Percentiles rank a stretch among this genome's conserved stretches.
Conservation (phyloP, 2,329 filamentous ascomycete species). For the Aureobasidium mangrovei region DNA sequence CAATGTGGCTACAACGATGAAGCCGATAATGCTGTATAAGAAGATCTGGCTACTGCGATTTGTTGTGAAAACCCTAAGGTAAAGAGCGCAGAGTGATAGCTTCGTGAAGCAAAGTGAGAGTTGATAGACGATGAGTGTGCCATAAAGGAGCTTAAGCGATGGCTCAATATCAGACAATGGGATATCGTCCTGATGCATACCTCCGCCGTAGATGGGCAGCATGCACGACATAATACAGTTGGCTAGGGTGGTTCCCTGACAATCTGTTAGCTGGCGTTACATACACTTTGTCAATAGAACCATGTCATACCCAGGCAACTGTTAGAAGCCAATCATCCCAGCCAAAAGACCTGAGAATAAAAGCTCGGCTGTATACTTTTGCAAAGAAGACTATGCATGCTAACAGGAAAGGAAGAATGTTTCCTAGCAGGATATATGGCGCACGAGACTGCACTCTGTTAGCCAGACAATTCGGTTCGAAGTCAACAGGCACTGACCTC, state of each 20-base stretch:
- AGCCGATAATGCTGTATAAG: background rate
- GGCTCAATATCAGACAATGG: background rate
- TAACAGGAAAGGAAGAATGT: slow-evolving; percentile 6
- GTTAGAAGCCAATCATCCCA: slow-evolving; percentile 9
- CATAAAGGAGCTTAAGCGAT: background rate
- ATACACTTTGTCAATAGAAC: background rate
- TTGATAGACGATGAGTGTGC: slow-evolving; percentile 7
- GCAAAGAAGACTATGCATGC: background rate
- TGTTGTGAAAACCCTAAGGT: slow-evolving; percentile 9
- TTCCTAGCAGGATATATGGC: slow-evolving; percentile 6
- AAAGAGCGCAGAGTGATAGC: slow-evolving; percentile 4
- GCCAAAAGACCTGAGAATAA: background rate
- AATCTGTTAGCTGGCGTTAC: background rate
- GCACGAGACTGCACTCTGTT: background rate
- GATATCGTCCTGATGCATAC: background rate
- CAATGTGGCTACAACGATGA: background rate
- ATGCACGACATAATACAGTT: slow-evolving; percentile 11
- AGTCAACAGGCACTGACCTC: background rate
- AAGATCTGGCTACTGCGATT: background rate
- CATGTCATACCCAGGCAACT: background rate
- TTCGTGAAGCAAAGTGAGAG: slow-evolving; percentile 7
- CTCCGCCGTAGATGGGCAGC: background rate
- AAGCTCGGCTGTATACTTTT: slow-evolving; percentile 2
- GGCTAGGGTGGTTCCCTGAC: background rate
- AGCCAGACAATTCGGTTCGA: background rate